Conservation (phyloP, 2,329 filamentous ascomycete species). For the Colletotrichum sp. region DNA sequence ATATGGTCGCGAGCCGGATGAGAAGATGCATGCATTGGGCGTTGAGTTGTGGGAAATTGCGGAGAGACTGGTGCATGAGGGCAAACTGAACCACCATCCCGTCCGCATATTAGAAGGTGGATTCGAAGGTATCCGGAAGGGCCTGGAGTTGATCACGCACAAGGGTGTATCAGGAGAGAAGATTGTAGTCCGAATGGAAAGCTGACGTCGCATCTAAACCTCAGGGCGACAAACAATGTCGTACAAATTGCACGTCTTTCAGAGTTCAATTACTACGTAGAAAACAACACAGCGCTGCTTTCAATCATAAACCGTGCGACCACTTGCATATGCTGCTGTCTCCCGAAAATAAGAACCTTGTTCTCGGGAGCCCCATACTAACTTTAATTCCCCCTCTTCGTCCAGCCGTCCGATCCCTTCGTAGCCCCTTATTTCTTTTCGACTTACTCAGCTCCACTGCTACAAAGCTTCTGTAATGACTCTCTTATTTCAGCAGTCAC, state of each 20-base stretch:
- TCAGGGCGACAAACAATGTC: not conserved
- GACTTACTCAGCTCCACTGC: not conserved
- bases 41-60: slow-evolving; percentile 5
- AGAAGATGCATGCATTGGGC: slow-evolving; percentile 8
- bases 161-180: not conserved
- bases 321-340: not conserved
- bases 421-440: not conserved
- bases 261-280: not conserved
- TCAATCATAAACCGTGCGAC: not conserved
- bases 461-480: not conserved
- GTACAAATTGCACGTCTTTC: not conserved
- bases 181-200: not conserved
- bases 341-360: not conserved
- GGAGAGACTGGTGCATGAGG: slow-evolving; percentile 15
- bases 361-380: not conserved
- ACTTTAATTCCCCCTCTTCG: not conserved
- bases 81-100: slow-evolving; percentile 20
- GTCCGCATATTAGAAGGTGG: not conserved
- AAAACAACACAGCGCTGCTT: not conserved
- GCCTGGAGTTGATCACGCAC: slow-evolving; percentile 16
- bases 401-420: not conserved
- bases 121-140: not conserved
- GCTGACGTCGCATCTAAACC: not conserved
- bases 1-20: slow-evolving; percentile 20
- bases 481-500: not conserved